Evolutionary conservation across 129 eudicot species (phyloP), one percentile per base, ranked within the genome.

Genomic region (Flaveria linearis): DNA sequence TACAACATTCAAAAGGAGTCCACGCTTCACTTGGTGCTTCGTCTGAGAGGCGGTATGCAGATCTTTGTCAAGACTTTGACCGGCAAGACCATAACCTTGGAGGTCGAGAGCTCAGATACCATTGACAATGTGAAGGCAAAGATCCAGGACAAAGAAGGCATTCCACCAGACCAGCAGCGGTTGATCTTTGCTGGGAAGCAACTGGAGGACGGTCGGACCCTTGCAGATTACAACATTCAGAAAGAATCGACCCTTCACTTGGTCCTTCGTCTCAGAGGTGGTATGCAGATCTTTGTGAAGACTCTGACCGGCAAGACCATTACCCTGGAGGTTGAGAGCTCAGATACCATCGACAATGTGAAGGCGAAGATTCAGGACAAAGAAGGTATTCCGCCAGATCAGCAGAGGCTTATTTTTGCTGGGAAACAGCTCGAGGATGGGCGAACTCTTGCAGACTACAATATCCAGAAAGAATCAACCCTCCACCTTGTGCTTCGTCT

Each of bases 251-350:
- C 47, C 45, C 60, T 71, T 1, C 67, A 72, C 17, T n/a, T 72
- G 6, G 68, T 73, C 1, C 71, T 53, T 22, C 80, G 80, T 7
- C 73, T 76, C 2, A 58, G 79, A 45, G 79, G 79, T 46, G 79
- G 79, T n/a, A 74, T 47, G 53, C 53, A 49, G n/a, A 49, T 49
- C 53, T 49, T 49, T 13, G 53, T 49, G n/a, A 49, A 49, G 53
- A 49, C 53, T 2, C 53, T 49, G n/a, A 49, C 53, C 4, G 53
- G 53, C 16, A 49, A 49, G 53, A 49, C 53, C 5, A 49, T 49
- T 3, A 49, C 53, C 16, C n/a, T 49, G 53, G 53, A 49, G 53
- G 53, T 49, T 49, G 53, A 49, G 53, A 49, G 53, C 53, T 49
- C 53, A 15, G 53, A 49, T 49, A 49, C 53, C 5, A 49, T 49